These are phyloP conservation scores for Raffaelea arxii DNA, from an alignment of 2,329 filamentous ascomycete genomes.

Conservation along the genomic window DNA sequence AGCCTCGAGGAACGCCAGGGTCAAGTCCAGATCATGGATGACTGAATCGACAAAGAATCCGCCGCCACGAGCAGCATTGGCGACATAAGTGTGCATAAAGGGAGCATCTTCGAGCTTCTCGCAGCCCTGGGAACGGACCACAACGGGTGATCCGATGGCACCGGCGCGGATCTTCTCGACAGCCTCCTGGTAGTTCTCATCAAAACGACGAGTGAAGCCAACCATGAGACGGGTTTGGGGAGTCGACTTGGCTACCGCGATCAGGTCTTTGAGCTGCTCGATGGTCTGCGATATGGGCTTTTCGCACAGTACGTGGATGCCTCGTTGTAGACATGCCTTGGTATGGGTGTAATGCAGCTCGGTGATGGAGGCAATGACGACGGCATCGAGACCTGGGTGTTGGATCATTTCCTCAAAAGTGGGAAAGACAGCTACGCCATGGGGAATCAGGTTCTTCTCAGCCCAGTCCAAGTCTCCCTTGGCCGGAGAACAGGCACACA, in stretches of 20 bases:
- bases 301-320: neutral
- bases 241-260: neutral
- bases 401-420: neutral
- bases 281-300: neutral
- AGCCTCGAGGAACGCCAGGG: neutral
- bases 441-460: neutral
- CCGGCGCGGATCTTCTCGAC: neutral
- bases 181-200: neutral
- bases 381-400: neutral
- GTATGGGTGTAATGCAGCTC: neutral
- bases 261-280: neutral
- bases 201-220: neutral
- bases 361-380: neutral
- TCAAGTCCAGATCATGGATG: neutral
- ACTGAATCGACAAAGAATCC: neutral
- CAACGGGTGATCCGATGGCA: neutral
- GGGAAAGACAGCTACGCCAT: neutral
- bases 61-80: neutral
- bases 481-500: neutral
- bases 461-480: neutral
- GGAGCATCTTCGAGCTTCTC: neutral
- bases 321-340: neutral
- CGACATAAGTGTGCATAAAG: neutral
- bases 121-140: neutral
- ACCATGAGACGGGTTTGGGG: neutral